Percentiles rank a stretch among this genome's conserved stretches.
phyloP scores from a whole-genome alignment of 768 basidiomycete genomes.

The Russula virescens region DNA sequence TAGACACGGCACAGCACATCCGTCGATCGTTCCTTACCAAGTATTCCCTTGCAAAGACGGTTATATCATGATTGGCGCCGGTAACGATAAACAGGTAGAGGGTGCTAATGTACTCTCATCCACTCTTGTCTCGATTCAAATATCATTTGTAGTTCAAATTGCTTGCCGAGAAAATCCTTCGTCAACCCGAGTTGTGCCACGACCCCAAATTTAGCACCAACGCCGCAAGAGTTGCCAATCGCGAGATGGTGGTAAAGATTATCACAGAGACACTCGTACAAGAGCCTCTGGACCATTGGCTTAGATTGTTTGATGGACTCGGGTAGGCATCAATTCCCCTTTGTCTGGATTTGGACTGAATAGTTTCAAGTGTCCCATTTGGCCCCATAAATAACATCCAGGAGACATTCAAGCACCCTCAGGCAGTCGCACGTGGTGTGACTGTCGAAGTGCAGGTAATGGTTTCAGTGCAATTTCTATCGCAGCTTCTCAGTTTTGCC shows the following conservation, averaged over 20 bases:
- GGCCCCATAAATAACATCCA: conserved; percentile 90
- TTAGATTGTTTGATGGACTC: conserved; percentile 64
- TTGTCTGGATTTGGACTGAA: background rate
- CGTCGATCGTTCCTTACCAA: conserved; percentile 91
- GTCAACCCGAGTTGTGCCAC: conserved; percentile 49
- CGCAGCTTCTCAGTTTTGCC: background rate
- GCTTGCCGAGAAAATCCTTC: conserved; percentile 58
- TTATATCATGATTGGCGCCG: conserved; percentile 90
- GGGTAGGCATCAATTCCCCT: conserved; percentile 48
- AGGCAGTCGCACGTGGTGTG: conserved; percentile 71
- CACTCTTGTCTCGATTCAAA: background rate
- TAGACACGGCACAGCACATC: conserved; percentile 89
- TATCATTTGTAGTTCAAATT: conserved; percentile 52
- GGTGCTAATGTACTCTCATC: background rate
- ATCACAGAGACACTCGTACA: conserved; percentile 58
- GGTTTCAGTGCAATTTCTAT: background rate
- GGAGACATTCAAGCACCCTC: conserved; percentile 86
- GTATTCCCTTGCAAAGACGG: conserved; percentile 84
- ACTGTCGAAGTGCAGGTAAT: conserved; percentile 75
- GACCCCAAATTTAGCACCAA: conserved; percentile 71
- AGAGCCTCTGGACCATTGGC: conserved; percentile 65
- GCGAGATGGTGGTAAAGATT: conserved; percentile 58
- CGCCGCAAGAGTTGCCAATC: conserved; percentile 66
- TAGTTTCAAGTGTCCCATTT: conserved; percentile 62
- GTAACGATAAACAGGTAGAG: conserved; percentile 76